Base-by-base conservation (phyloP, 2,329 filamentous ascomycete genomes). In the Calonectria ilicicola region DNA sequence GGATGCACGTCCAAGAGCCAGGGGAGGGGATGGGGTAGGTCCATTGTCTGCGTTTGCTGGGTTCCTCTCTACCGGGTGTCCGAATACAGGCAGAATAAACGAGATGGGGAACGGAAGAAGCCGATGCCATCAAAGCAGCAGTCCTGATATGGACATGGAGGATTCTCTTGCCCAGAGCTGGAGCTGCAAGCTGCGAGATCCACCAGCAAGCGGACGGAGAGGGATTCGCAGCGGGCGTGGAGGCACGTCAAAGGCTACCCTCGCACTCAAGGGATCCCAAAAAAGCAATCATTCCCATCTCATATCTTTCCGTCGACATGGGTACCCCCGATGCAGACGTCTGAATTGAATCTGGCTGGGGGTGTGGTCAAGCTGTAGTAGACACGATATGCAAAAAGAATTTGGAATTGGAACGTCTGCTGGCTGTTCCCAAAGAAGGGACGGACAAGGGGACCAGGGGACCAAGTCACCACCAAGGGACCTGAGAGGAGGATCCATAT, bases 391-490 rank as follows among this genome's bases (percentile, higher is more conserved):
- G 53, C 32, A 60, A 60, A 58, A 60, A 60, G 53, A 60, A 60
- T 60, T 60, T 60, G 53, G 53, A 60, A 60, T 60, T 60, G 21
- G 32, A 60, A 60, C 53, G 21, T 35, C 32, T 60, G 53, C 32
- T 38, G 10, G 53, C 32, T 38, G 10, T 40, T 21, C 53, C n/a
- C 53, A 60, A 40, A 60, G 7, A 26, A 47, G n/a, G 9, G 44
- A 47, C 44, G 44, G 44, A 23, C 44, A 9, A 47, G 44, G 44
- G 44, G 29, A n/a, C n/a, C n/a, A n/a, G n/a, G n/a, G n/a, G n/a
- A n/a, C n/a, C n/a, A n/a, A n/a, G n/a, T n/a, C n/a, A n/a, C n/a
- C n/a, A n/a, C n/a, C n/a, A n/a, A n/a, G n/a, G n/a, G n/a, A n/a
- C n/a, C n/a, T n/a, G n/a, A n/a, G n/a, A 32, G 29, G n/a, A 40